These are phyloP conservation scores for Talaromyces funiculosus DNA, from an alignment of 2,329 filamentous ascomycete species.

Conservation along the genomic window DNA sequence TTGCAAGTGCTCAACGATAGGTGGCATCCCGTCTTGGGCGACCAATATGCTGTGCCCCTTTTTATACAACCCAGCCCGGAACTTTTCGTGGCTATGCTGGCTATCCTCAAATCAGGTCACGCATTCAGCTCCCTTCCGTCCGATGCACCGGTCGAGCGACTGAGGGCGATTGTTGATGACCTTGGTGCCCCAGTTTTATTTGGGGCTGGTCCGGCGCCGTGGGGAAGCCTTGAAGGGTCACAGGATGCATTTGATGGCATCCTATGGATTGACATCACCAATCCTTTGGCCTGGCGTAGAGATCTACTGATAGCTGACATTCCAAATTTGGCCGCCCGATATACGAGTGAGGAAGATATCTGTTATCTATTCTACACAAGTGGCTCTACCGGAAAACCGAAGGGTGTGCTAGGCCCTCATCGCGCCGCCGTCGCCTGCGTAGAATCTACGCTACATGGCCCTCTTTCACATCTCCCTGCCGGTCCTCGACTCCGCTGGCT, in stretches of 20 bases:
- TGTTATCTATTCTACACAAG: slow-evolving; percentile 24
- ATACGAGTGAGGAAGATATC: neutral
- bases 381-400: slow-evolving; percentile 29
- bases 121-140: neutral
- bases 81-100: neutral
- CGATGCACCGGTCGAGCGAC: slow-evolving; percentile 1
- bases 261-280: neutral
- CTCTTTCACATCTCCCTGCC: neutral
- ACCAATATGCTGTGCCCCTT: neutral
- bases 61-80: neutral
- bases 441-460: neutral
- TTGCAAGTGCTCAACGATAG: neutral
- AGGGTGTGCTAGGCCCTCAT: slow-evolving; percentile 30
- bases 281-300: neutral
- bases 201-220: slow-evolving; percentile 1
- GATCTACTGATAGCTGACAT: neutral
- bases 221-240: neutral
- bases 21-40: neutral
- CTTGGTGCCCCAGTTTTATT: neutral
- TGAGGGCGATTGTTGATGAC: neutral
- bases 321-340: neutral
- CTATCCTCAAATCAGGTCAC: neutral
- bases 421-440: neutral
- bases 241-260: neutral
- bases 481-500: slow-evolving; percentile 34